A percentile compares a stretch with the other conserved stretches of the same genome.
Conservation (phyloP, 2,329 filamentous ascomycete genomes). For the Colletotrichum sp. region DNA sequence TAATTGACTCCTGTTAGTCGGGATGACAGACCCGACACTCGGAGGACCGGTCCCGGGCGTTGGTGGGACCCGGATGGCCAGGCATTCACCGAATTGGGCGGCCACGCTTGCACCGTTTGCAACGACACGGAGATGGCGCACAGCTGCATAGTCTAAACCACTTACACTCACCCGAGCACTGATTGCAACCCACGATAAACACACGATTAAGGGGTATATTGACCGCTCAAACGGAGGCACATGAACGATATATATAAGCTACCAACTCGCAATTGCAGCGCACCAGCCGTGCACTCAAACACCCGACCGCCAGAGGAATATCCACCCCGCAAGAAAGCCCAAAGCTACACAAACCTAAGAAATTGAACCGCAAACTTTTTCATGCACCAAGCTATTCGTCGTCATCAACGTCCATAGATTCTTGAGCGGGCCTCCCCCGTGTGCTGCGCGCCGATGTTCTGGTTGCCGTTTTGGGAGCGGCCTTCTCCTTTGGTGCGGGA, state of each 20-base stretch:
- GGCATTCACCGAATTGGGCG: not conserved
- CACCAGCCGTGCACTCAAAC: not conserved
- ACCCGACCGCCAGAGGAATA: not conserved
- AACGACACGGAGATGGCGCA: not conserved
- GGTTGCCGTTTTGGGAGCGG: constrained; percentile 5
- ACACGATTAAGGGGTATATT: constrained; percentile 2
- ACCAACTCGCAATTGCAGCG: not conserved
- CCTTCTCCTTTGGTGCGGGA: constrained; percentile 21
- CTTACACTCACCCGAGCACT: not conserved
- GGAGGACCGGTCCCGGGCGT: not conserved
- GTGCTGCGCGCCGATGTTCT: constrained; percentile 12
- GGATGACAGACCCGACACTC: not conserved
- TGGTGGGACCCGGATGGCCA: not conserved
- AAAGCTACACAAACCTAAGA: constrained; percentile 1
- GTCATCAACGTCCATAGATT: constrained; percentile 39
- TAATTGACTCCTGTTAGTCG: not conserved
- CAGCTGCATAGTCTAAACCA: not conserved
- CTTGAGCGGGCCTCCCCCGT: constrained; percentile 30
- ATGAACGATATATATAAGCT: not conserved
- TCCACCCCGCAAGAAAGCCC: not conserved
- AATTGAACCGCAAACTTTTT: not conserved
- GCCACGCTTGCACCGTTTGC: not conserved
- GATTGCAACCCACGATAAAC: not conserved
- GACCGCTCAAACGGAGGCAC: not conserved
- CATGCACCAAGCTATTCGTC: constrained; percentile 24